Percentiles rank a stretch among this genome's conserved stretches.
phyloP scores from a whole-genome alignment of 306 rosid genomes.

The Lablab purpureus region DNA sequence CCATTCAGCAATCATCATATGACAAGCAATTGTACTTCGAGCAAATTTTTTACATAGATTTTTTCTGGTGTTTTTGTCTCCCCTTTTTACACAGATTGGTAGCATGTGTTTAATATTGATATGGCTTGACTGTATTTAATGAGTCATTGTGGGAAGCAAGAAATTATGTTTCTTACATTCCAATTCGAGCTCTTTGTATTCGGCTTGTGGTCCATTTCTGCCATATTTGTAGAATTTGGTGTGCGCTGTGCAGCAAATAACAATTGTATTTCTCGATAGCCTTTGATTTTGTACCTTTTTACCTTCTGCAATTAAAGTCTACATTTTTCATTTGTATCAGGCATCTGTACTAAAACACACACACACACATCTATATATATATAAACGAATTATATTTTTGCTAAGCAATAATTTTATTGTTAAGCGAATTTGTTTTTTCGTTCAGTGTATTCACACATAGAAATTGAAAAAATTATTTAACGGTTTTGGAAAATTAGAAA shows the following conservation, averaged over 20 bases:
- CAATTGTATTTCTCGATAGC: background rate
- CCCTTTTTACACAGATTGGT: background rate
- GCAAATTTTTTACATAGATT: constrained; percentile 12
- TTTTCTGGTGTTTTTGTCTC: background rate
- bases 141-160: constrained; percentile 19
- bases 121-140: constrained; percentile 29
- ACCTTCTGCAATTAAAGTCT: background rate
- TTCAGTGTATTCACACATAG: too few species aligned
- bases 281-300: background rate
- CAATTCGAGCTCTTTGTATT: background rate
- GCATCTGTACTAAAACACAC: background rate
- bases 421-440: too few species aligned
- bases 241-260: background rate
- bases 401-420: too few species aligned
- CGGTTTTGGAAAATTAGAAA: too few species aligned
- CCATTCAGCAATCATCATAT: constrained; percentile 37
- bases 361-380: too few species aligned
- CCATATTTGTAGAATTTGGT: constrained; percentile 11
- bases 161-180: background rate
- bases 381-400: too few species aligned
- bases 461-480: too few species aligned
- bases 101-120: constrained; percentile 8
- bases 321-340: background rate
- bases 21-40: constrained; percentile 36
- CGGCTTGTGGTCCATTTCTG: constrained; percentile 7